Conservation (phyloP, 2,329 filamentous ascomycete species). For the Ramularia collo-cygni region DNA sequence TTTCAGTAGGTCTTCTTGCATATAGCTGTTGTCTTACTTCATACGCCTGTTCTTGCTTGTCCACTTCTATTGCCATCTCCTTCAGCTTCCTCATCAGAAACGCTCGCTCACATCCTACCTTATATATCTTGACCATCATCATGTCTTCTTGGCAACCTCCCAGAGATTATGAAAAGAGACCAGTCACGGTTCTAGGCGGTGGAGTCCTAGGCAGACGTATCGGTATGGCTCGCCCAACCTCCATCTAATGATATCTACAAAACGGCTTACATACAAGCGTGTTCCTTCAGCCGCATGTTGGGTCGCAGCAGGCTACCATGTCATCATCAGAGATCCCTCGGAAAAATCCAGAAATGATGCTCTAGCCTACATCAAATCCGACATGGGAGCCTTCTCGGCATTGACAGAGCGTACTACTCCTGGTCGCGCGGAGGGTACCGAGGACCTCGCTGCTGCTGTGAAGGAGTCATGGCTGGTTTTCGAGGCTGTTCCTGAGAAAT, state of each 20-base stretch:
- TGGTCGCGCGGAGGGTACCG: slow-evolving; percentile 30
- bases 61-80: no score
- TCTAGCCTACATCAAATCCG: slow-evolving; percentile 35
- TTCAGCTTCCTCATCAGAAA: no score
- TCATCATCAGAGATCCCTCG: slow-evolving; percentile 39
- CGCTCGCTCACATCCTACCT: no score
- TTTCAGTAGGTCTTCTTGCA: no score
- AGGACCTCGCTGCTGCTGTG: slow-evolving; percentile 37
- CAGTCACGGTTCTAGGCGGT: slow-evolving; percentile 3
- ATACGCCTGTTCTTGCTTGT: no score
- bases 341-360: slow-evolving; percentile 33
- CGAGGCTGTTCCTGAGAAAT: slow-evolving; percentile 47
- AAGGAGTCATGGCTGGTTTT: slow-evolving; percentile 47
- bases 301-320: slow-evolving; percentile 35
- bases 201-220: slow-evolving; percentile 6
- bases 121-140: no score
- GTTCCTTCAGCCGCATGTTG: slow-evolving; percentile 27
- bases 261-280: no score
- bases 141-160: slow-evolving; percentile 3
- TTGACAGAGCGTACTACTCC: slow-evolving; percentile 5
- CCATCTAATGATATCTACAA: no score
- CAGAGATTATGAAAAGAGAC: background rate
- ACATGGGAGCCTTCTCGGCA: slow-evolving; percentile 24
- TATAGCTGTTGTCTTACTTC: no score
- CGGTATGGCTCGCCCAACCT: background rate